These are phyloP conservation scores for Claviceps citrina DNA, from an alignment of 2,329 filamentous ascomycete species.

Conservation along the genomic window DNA sequence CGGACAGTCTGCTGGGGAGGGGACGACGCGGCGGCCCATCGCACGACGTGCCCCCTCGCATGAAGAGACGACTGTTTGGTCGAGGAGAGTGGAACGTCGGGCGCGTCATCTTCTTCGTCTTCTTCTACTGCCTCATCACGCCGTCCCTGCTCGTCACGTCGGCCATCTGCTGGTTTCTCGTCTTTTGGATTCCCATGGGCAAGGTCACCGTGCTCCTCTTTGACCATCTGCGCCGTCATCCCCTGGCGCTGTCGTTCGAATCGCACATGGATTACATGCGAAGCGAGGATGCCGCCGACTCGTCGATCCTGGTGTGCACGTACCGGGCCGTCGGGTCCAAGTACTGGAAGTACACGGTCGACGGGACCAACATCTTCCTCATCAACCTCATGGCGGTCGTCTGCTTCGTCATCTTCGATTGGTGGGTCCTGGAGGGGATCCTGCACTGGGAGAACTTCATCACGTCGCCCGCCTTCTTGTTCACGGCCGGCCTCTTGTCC, in stretches of 20 bases:
- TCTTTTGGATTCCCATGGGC: conserved; percentile 98
- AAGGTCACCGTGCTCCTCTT: conserved; percentile 83
- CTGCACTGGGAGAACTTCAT: conserved; percentile 57
- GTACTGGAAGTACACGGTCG: conserved; percentile 99
- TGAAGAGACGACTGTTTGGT: conserved; percentile 81
- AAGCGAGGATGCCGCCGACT: conserved; percentile 53
- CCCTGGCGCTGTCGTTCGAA: conserved; percentile 83
- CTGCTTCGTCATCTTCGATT: conserved; percentile 89
- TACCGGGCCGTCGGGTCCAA: conserved; percentile 87
- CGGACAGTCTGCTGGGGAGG: conserved; percentile 68
- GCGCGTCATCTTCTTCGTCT: conserved; percentile 85
- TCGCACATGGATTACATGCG: conserved; percentile 66
- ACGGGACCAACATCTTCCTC: conserved; percentile 96
- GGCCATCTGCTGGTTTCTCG: conserved; percentile 82
- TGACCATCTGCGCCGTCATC: conserved; percentile 82
- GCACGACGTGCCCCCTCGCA: conserved; percentile 20
- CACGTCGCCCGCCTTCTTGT: conserved; percentile 74
- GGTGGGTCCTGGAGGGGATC: conserved; percentile 56
- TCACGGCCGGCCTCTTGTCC: conserved; percentile 68
- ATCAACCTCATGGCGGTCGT: conserved; percentile 93
- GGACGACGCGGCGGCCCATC: conserved; percentile 34
- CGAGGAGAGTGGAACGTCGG: conserved; percentile 92
- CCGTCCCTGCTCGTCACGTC: conserved; percentile 77
- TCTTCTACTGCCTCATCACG: conserved; percentile 87
- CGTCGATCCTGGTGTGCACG: conserved; percentile 85